These are phyloP conservation scores for Sordariomycetes sp. DNA, from an alignment of 2,329 filamentous ascomycete species.

Conservation along the genomic window DNA sequence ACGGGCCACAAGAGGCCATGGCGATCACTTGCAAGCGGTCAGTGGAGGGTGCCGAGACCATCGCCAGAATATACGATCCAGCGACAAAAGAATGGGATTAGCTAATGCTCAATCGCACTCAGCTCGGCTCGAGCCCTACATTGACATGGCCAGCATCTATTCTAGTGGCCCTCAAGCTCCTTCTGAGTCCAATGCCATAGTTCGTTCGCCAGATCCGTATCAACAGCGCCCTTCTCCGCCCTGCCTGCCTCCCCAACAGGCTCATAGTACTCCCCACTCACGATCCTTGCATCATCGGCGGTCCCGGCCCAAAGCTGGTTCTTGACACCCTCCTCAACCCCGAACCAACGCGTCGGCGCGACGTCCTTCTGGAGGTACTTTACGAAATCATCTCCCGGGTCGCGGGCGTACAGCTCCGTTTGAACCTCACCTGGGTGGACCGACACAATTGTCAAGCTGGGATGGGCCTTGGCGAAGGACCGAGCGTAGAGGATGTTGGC, in stretches of 20 bases:
- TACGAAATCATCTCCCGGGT: background rate
- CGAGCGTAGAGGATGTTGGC: constrained; percentile 12
- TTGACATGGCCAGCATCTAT: no score
- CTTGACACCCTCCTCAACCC: constrained; percentile 12
- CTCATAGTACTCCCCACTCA: constrained; percentile 21
- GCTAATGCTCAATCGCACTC: no score
- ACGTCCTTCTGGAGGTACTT: background rate
- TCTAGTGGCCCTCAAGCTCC: constrained; percentile 9
- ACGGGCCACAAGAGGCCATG: background rate
- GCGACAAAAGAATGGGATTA: no score
- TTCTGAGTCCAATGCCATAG: constrained; percentile 15
- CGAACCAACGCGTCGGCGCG: constrained; percentile 5
- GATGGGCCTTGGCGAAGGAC: constrained; percentile 10
- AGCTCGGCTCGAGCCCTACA: background rate
- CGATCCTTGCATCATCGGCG: constrained; percentile 9
- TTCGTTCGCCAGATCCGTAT: constrained; percentile 9
- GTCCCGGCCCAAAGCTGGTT: constrained; percentile 28
- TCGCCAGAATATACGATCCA: background rate
- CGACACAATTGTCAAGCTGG: constrained; percentile 8
- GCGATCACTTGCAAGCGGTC: background rate
- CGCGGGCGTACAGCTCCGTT: constrained; percentile 7
- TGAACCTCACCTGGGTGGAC: constrained; percentile 9
- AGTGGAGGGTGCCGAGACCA: background rate
- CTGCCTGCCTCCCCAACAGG: constrained; percentile 17
- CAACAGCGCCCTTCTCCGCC: background rate